Evolutionary conservation across 768 basidiomycete species (phyloP), one percentile per base, ranked within the genome.

Genomic region (Daedaleopsis nitida): DNA sequence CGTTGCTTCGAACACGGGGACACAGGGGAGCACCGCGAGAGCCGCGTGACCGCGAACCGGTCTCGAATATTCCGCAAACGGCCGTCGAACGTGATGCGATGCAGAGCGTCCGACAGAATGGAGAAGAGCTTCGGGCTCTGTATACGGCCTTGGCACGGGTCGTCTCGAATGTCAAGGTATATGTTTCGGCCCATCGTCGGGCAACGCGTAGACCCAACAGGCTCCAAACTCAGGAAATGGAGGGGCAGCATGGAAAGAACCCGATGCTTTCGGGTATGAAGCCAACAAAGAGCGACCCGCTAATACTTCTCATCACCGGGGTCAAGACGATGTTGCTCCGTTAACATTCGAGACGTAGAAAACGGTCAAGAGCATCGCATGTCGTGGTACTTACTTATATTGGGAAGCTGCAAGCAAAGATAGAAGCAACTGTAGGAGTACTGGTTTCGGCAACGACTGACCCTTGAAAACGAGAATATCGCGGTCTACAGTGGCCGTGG

Each of bases 121-220:
- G 19, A 13, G 23, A 21, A 14, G 9, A 21, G 23, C 12, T 35
- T 34, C 57, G 62, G 52, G 17, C 13, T 42, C 52, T 62, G 38
- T 53, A 37, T 32, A 51, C 14, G 35, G 45, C 21, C 57, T 58
- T 55, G 53, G 53, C 62, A 50, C 16, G 12, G 10, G 21, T 50
- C 45, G 49, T 23, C 23, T 9, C 23, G 11, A 13, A 10, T 3
- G 23, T 24, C 14, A 27, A 42, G 13, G 43, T 34, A 21, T 52
- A 27, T 37, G 7, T 16, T 9, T 63, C 62, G 62, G 62, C 27
- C 52, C 62, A 63, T 43, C 52, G 32, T 58, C 62, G 62, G 57
- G 34, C 13, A 17, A 37, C 19, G 14, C 13, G 27, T 37, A 37
- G 10, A 0, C 13, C 5, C 23, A 38, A 9, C 17, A 42, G 34